A percentile compares a stretch with the other conserved stretches of the same genome.
These are phyloP conservation scores for Polychaeton citri DNA, from an alignment of 2,329 filamentous ascomycete genomes.

Conservation along the genomic window DNA sequence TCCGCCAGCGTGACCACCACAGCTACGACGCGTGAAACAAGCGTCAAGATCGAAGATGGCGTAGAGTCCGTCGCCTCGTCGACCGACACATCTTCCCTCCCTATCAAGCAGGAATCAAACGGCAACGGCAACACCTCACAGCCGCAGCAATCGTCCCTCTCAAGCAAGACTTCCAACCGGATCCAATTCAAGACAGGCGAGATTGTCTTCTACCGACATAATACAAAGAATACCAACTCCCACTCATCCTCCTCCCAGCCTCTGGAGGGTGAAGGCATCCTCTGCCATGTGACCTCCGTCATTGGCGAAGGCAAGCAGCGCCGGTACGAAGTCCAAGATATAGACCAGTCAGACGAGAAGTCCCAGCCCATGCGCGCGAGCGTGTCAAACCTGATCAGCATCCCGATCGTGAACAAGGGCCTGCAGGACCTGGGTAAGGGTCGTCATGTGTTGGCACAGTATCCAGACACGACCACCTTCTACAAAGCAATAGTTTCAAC, in stretches of 20 bases:
- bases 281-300: constrained; percentile 37
- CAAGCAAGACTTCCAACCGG: constrained; percentile 3
- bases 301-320: constrained; percentile 41
- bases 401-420: constrained; percentile 25
- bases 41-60: constrained; percentile 37
- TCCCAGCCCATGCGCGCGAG: constrained; percentile 30
- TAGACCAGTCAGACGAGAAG: constrained; percentile 23
- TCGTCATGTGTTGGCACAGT: constrained; percentile 35
- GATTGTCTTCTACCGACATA: constrained; percentile 38
- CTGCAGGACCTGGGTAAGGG: constrained; percentile 28
- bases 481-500: constrained; percentile 38
- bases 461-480: constrained; percentile 40
- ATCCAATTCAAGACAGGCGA: constrained; percentile 24
- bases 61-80: constrained; percentile 27
- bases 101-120: constrained; percentile 1
- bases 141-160: constrained; percentile 1
- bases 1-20: constrained; percentile 29
- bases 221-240: constrained; percentile 13
- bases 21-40: constrained; percentile 27
- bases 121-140: neutral
- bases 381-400: constrained; percentile 35
- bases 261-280: constrained; percentile 37
- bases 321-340: constrained; percentile 39
- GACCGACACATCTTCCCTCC: neutral
- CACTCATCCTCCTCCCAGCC: constrained; percentile 19